Percentiles rank a stretch among this genome's conserved stretches.
Evolutionary conservation across 108 stramenopile species (phyloP).

Genomic region (Fragilaria crotonensis): DNA sequence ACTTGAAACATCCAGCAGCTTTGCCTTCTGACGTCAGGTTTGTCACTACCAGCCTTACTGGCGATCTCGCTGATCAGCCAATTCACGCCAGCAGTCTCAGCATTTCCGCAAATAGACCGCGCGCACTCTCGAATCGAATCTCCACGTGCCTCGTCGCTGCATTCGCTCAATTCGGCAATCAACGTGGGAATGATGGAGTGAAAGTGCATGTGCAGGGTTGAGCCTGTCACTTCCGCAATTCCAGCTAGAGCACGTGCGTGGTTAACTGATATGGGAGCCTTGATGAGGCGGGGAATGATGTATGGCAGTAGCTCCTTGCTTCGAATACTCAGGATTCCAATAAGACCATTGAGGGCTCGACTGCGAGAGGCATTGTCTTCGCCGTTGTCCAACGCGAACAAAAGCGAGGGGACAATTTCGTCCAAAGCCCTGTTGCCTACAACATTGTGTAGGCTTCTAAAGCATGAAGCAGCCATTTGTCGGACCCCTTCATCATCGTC

Average conservation of each 20-base stretch:
- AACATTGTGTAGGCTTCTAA: constrained; percentile 83
- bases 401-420: constrained; percentile 89
- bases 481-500: constrained; percentile 81
- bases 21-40: constrained; percentile 57
- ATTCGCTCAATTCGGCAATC: constrained; percentile 55
- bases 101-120: constrained; percentile 51
- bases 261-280: constrained; percentile 68
- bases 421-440: constrained; percentile 88
- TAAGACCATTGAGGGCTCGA: constrained; percentile 90
- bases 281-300: constrained; percentile 87
- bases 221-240: constrained; percentile 80
- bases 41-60: constrained; percentile 68
- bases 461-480: constrained; percentile 88
- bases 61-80: constrained; percentile 74
- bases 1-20: constrained; percentile 72
- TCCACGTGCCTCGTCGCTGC: constrained; percentile 42
- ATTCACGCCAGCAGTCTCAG: constrained; percentile 73
- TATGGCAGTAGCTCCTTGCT: constrained; percentile 90
- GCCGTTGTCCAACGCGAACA: constrained; percentile 75
- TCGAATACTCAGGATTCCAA: constrained; percentile 85
- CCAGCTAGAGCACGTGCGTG: constrained; percentile 86
- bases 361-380: constrained; percentile 41
- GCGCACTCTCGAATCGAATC: constrained; percentile 51
- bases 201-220: constrained; percentile 83
- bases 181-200: constrained; percentile 67